These are phyloP conservation scores for Andrographis paniculata DNA, from an alignment of 305 asterid species.

Conservation along the genomic window DNA sequence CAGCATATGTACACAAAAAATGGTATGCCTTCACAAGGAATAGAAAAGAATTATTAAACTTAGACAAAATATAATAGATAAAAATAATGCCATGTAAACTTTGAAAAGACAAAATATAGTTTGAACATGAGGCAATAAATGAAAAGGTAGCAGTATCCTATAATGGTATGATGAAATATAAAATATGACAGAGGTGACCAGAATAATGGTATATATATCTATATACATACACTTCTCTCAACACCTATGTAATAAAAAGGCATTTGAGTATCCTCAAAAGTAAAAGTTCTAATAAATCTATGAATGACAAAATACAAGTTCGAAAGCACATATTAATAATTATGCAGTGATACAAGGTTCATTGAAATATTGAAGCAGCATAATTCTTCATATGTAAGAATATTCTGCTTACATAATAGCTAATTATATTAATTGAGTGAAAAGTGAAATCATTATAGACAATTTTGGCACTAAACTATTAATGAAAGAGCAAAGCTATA, in stretches of 20 bases:
- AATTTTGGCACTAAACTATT: conserved; percentile 14
- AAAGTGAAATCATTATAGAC: conserved; percentile 1
- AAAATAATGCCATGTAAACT: neutral
- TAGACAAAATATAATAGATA: neutral
- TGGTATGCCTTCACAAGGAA: conserved; percentile 61
- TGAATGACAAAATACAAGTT: conserved; percentile 6
- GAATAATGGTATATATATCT: too few species aligned
- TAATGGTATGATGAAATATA: too few species aligned
- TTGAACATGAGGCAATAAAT: too few species aligned
- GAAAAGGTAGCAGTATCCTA: too few species aligned
- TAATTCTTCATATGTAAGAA: too few species aligned
- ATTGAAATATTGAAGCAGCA: conserved; percentile 14
- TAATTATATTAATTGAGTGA: too few species aligned
- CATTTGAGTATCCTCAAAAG: conserved; percentile 4
- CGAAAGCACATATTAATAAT: conserved; percentile 4
- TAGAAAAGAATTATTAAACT: conserved; percentile 18
- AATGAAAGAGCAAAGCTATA: conserved; percentile 8
- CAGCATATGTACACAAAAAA: conserved; percentile 75
- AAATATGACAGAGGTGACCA: too few species aligned
- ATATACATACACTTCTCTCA: neutral
- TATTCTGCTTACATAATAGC: too few species aligned
- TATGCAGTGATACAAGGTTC: conserved; percentile 9
- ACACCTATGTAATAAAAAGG: neutral
- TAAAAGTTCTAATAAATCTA: conserved; percentile 3
- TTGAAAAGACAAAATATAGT: too few species aligned